phyloP scores from a whole-genome alignment of 1,139 yeast genomes.

The Taiozyma sp. region DNA sequence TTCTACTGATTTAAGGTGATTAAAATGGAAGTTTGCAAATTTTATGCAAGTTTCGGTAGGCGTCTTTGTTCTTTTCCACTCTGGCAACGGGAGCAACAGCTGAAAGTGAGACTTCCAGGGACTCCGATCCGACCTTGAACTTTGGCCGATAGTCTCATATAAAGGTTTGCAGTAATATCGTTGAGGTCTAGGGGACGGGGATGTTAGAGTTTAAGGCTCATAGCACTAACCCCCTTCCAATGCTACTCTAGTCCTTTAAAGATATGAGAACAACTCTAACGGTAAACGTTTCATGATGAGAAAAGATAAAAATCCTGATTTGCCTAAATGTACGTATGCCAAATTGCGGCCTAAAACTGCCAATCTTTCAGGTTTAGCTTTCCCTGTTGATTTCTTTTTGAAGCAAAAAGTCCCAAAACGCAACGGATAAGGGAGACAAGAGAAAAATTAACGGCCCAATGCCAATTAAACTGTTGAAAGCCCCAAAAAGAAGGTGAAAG shows the following conservation, averaged over 20 bases:
- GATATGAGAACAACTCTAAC: neutral
- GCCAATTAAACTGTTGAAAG: neutral
- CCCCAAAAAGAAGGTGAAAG: neutral
- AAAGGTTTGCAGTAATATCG: too few species aligned
- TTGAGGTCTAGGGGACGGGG: neutral
- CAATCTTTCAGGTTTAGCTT: neutral
- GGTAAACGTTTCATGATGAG: neutral
- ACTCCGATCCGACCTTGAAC: too few species aligned
- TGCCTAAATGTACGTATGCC: neutral
- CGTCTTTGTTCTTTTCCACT: neutral
- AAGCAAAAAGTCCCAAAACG: neutral
- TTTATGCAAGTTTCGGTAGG: neutral
- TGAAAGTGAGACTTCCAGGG: too few species aligned
- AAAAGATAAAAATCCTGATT: neutral
- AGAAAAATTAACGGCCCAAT: neutral
- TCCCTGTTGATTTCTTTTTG: neutral
- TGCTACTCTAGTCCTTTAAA: neutral
- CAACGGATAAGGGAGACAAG: neutral
- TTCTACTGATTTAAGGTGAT: neutral
- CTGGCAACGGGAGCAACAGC: neutral
- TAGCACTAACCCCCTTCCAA: too few species aligned
- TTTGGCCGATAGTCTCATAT: too few species aligned
- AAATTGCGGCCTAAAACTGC: neutral
- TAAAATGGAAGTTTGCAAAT: neutral
- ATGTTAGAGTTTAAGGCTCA: too few species aligned